Conservation (phyloP, 805 yeast genomes). For the Metschnikowia cerradonensis region DNA sequence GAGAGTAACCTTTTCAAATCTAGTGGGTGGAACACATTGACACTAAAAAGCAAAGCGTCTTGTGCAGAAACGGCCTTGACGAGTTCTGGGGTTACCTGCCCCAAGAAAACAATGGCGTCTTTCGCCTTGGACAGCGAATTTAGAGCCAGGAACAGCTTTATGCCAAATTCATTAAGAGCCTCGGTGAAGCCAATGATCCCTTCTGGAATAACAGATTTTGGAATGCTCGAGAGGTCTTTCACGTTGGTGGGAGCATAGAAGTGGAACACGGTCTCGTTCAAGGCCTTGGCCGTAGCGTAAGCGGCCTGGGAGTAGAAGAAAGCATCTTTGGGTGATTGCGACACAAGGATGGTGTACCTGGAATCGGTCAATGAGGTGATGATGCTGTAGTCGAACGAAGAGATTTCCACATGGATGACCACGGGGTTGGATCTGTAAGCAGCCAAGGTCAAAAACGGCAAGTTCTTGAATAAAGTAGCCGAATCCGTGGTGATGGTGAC, state of each 20-base stretch:
- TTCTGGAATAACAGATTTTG: neutral
- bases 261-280: conserved; percentile 62
- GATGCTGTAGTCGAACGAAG: conserved; percentile 60
- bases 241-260: conserved; percentile 45
- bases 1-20: conserved; percentile 46
- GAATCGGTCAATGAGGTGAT: conserved; percentile 73
- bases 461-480: conserved; percentile 47
- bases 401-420: conserved; percentile 59
- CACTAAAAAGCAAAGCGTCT: conserved; percentile 46
- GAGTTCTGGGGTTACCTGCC: conserved; percentile 48
- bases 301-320: conserved; percentile 54
- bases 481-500: conserved; percentile 53
- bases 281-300: conserved; percentile 48
- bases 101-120: conserved; percentile 59
- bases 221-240: conserved; percentile 7
- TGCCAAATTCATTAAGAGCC: conserved; percentile 21
- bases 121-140: conserved; percentile 33
- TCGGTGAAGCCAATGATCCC: conserved; percentile 18
- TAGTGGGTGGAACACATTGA: conserved; percentile 75
- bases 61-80: conserved; percentile 34
- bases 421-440: conserved; percentile 38
- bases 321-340: conserved; percentile 56
- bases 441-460: conserved; percentile 53
- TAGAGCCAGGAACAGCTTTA: conserved; percentile 28
- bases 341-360: conserved; percentile 59